phyloP scores from a whole-genome alignment of 2,329 filamentous ascomycete genomes.

The Phyllosticta citriasiana region DNA sequence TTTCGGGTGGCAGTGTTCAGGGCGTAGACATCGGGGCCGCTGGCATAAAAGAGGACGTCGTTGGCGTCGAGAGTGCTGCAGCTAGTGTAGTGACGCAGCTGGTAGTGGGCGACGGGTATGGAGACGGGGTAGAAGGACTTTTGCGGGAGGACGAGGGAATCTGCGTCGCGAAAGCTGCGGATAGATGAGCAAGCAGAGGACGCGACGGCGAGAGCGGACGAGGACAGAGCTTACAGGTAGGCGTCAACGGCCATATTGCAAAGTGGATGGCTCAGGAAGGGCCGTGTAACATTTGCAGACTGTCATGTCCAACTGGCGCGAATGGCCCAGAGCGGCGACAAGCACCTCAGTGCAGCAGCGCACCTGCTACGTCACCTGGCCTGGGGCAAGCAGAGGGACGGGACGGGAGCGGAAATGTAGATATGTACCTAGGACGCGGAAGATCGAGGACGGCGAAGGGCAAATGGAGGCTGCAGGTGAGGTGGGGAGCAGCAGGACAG shows the following conservation, averaged over 20 bases:
- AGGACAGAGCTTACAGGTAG: constrained; percentile 20
- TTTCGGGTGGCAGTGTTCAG: constrained; percentile 57
- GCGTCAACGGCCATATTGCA: constrained; percentile 28
- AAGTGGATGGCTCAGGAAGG: constrained; percentile 18
- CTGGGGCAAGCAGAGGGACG: background rate
- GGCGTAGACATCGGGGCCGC: constrained; percentile 51
- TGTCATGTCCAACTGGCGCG: background rate
- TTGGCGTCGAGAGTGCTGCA: constrained; percentile 50
- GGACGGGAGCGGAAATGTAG: background rate
- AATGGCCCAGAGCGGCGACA: background rate
- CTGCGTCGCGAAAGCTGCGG: constrained; percentile 35
- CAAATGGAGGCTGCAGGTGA: background rate
- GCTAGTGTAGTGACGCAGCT: constrained; percentile 83
- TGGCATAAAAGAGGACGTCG: constrained; percentile 76
- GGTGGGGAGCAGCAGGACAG: background rate
- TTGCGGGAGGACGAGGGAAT: constrained; percentile 34
- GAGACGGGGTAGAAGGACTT: constrained; percentile 38
- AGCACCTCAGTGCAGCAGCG: background rate
- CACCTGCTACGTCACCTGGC: constrained; percentile 9
- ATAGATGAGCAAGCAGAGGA: constrained; percentile 13
- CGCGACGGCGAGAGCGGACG: background rate
- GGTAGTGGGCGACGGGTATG: constrained; percentile 58
- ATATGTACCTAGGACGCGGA: background rate
- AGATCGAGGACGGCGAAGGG: background rate
- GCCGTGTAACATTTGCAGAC: constrained; percentile 17